A percentile compares a stretch with the other conserved stretches of the same genome.
Conservation (phyloP, 2,329 filamentous ascomycete genomes). For the Penicillium sp. region DNA sequence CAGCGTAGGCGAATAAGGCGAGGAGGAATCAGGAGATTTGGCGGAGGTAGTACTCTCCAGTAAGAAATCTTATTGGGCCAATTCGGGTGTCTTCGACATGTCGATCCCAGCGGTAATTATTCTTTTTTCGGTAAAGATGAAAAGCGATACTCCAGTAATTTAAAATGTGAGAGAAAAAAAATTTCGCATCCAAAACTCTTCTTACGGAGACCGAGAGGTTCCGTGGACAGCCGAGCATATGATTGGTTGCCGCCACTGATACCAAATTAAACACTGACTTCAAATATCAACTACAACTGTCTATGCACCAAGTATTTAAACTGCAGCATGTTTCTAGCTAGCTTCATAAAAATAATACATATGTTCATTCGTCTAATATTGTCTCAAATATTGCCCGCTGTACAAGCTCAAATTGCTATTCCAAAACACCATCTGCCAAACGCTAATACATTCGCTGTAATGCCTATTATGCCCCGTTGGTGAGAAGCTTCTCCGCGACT, state of each 20-base stretch:
- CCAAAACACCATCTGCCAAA: neutral
- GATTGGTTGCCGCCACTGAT: neutral
- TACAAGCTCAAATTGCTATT: neutral
- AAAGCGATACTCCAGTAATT: neutral
- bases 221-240: neutral
- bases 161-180: neutral
- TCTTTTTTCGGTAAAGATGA: neutral
- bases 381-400: neutral
- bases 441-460: neutral
- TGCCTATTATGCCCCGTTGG: conserved; percentile 1
- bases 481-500: conserved; percentile 56
- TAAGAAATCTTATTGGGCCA: neutral
- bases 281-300: neutral
- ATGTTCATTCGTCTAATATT: neutral
- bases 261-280: neutral
- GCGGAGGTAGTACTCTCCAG: neutral
- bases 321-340: neutral
- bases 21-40: neutral
- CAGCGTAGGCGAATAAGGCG: neutral
- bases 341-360: neutral
- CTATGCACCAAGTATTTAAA: neutral
- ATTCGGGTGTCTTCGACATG: neutral
- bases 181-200: neutral
- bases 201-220: neutral
- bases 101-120: neutral